A percentile compares a stretch with the other conserved stretches of the same genome.
Evolutionary conservation across 441 rosid species (phyloP).

Genomic region (Pelargonium cotyledonis): DNA sequence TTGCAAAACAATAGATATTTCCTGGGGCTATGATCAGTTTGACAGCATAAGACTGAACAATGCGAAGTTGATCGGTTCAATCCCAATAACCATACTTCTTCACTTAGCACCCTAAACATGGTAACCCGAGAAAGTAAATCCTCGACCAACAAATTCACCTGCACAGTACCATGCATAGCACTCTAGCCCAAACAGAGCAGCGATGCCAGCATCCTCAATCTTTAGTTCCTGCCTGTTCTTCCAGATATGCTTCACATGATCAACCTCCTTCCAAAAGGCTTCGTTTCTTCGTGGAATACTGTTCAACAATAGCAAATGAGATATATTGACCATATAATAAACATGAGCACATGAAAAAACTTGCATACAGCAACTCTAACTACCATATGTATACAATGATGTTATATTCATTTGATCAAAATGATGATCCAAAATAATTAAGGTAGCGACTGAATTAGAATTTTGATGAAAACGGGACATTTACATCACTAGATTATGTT

Average conservation of each 20-base stretch:
- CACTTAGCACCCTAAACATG: not conserved
- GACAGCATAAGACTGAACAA: not conserved
- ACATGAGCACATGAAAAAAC: too few species aligned
- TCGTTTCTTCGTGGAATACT: not conserved
- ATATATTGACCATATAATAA: not conserved
- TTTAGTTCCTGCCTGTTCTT: not conserved
- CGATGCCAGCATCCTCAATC: not conserved
- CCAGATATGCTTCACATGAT: not conserved
- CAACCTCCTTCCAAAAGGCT: constrained; percentile 1
- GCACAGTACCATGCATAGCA: not conserved
- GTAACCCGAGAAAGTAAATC: not conserved
- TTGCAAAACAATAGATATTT: too few species aligned
- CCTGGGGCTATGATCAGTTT: too few species aligned
- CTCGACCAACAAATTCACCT: not conserved
- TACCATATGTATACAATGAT: too few species aligned
- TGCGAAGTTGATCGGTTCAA: not conserved
- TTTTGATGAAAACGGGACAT: too few species aligned
- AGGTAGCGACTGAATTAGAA: too few species aligned
- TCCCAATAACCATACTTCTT: not conserved
- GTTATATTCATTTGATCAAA: too few species aligned
- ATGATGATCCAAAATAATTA: too few species aligned
- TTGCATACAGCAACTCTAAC: too few species aligned
- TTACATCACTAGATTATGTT: too few species aligned
- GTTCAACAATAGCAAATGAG: not conserved
- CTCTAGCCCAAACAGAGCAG: constrained; percentile 1